Percentiles rank a stretch among this genome's conserved stretches.
Evolutionary conservation across 768 basidiomycete genomes (phyloP).

Genomic region (Nidularia sp.): DNA sequence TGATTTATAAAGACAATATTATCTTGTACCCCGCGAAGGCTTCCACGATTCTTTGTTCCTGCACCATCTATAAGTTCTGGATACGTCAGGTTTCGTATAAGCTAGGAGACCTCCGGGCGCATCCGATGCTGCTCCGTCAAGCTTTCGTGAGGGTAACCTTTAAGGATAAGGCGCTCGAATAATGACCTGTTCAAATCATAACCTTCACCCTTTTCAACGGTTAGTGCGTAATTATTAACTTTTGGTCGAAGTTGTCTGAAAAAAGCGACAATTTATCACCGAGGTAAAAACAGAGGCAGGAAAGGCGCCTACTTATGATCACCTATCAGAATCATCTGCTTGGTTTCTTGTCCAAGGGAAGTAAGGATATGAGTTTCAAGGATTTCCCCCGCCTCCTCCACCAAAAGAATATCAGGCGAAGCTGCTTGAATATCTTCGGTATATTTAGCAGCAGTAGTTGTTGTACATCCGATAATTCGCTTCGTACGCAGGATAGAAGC

Average conservation of each 20-base stretch:
- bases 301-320: conserved; percentile 58
- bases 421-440: conserved; percentile 38
- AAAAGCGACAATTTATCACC: neutral
- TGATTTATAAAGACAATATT: conserved; percentile 66
- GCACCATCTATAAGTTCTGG: conserved; percentile 57
- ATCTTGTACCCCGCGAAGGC: conserved; percentile 49
- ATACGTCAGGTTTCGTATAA: conserved; percentile 62
- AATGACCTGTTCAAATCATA: conserved; percentile 65
- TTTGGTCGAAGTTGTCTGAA: conserved; percentile 69
- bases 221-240: conserved; percentile 60
- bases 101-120: conserved; percentile 66
- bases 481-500: conserved; percentile 34
- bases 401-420: conserved; percentile 50
- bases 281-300: neutral
- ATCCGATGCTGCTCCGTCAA: conserved; percentile 64
- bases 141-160: conserved; percentile 57
- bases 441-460: conserved; percentile 67
- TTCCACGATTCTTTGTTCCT: conserved; percentile 41
- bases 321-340: conserved; percentile 63
- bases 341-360: conserved; percentile 39
- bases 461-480: conserved; percentile 64
- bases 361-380: conserved; percentile 65
- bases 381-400: conserved; percentile 75
- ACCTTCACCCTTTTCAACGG: conserved; percentile 65
- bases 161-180: conserved; percentile 64